A percentile compares a stretch with the other conserved stretches of the same genome.
Conservation (phyloP, 2,329 filamentous ascomycete species). For the Esteya vermicola region DNA sequence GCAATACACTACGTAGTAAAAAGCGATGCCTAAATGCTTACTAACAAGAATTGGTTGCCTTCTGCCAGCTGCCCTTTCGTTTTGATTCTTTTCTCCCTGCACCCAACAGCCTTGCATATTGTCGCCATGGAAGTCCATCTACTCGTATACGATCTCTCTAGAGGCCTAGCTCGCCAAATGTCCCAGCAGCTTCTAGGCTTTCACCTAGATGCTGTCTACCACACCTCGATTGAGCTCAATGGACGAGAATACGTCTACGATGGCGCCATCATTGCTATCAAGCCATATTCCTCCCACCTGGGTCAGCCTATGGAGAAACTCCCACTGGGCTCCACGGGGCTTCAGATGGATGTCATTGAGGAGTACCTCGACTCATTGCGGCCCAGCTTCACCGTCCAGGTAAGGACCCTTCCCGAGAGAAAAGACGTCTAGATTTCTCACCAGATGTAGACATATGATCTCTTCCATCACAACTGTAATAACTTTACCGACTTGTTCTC, state of each 20-base stretch:
- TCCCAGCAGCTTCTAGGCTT: constrained; percentile 38
- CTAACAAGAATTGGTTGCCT: too few relatives aligned
- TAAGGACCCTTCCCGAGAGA: neutral
- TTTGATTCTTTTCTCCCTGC: too few relatives aligned
- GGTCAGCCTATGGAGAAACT: constrained; percentile 68
- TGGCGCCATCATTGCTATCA: constrained; percentile 68
- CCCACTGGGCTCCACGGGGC: constrained; percentile 58
- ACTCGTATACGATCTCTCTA: constrained; percentile 66
- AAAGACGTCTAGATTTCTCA: constrained; percentile 15
- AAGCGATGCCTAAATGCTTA: too few relatives aligned
- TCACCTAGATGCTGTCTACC: constrained; percentile 81
- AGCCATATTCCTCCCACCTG: constrained; percentile 73
- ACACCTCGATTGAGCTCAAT: constrained; percentile 76
- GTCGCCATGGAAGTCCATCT: constrained; percentile 70
- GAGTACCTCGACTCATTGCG: constrained; percentile 80
- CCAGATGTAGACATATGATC: constrained; percentile 57
- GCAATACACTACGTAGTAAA: too few relatives aligned
- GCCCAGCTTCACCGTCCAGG: constrained; percentile 68
- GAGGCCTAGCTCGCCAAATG: constrained; percentile 40
- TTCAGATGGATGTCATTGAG: constrained; percentile 68
- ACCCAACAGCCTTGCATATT: too few relatives aligned
- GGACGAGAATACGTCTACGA: constrained; percentile 88
- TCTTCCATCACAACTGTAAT: constrained; percentile 91
- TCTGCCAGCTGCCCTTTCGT: too few relatives aligned
- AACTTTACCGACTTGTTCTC: constrained; percentile 91